Base-by-base conservation (phyloP, 805 yeast species). In the Starmerella sirachaensis region DNA sequence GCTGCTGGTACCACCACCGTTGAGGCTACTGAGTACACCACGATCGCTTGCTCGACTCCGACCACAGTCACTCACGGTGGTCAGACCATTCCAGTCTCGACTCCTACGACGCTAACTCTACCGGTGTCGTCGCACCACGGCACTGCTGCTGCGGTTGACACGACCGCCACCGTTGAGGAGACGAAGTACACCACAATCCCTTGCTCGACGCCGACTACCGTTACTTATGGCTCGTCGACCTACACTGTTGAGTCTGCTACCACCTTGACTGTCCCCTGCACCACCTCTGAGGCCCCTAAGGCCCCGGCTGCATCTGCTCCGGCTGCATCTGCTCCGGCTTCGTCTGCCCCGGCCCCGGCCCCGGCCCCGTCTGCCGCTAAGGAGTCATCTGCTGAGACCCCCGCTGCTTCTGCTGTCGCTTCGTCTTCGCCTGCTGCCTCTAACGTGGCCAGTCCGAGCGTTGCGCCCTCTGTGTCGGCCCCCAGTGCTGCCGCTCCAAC, bases 371-470 rank as follows among this genome's bases (percentile, higher is more conserved):
- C n/a, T n/a, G n/a, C n/a, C n/a, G n/a, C n/a, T n/a, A n/a, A n/a
- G n/a, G n/a, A n/a, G n/a, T n/a, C n/a, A n/a, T n/a, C n/a, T n/a
- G n/a, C 82, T 43, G 74, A 60, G 52, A 72, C 82, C 43, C 75
- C 83, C 58, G 76, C 83, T 51, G 60, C 76, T 55, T 75, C 84
- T 61, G 20, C 48, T 29, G 37, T 24, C 39, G 40, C 29, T 33
- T 34, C 41, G 12, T 29, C 33, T 40, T 21, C 35, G 26, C 26
- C 42, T 9, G 34, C 17, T 16, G 22, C 36, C 14, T 29, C 7
- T 20, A 59, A 61, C 32, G 31, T 41, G 26, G 21, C 39, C 28
- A 23, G 29, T n/a, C n/a, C n/a, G n/a, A n/a, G n/a, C n/a, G n/a
- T n/a, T n/a, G n/a, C n/a, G n/a, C n/a, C n/a, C n/a, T n/a, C n/a